Percentiles rank a stretch among this genome's conserved stretches.
These are phyloP conservation scores for Arabidopsis arenosa DNA, from an alignment of 345 rosid genomes.

Conservation along the genomic window DNA sequence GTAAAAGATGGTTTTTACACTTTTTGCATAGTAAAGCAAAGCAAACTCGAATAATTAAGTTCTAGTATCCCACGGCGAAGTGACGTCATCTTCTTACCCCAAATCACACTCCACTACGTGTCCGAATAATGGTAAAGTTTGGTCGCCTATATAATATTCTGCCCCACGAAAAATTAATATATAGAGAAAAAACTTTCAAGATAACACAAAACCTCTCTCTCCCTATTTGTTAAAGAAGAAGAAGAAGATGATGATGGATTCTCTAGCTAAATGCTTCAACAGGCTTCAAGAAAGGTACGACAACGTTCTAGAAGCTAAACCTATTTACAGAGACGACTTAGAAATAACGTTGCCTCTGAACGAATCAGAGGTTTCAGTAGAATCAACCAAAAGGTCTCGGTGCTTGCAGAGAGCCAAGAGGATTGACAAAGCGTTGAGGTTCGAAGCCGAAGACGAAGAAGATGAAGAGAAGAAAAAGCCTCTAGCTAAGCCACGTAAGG, in stretches of 20 bases:
- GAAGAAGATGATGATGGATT: constrained; percentile 28
- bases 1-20: neutral
- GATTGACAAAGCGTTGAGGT: constrained; percentile 35
- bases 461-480: constrained; percentile 35
- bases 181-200: constrained; percentile 18
- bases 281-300: constrained; percentile 37
- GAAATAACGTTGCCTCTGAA: constrained; percentile 39
- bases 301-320: constrained; percentile 28
- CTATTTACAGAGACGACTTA: constrained; percentile 37
- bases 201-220: constrained; percentile 13
- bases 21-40: constrained; percentile 12
- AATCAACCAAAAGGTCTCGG: constrained; percentile 35
- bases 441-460: constrained; percentile 47
- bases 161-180: neutral
- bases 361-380: constrained; percentile 24
- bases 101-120: constrained; percentile 36
- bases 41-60: neutral
- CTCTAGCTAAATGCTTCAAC: constrained; percentile 43
- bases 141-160: constrained; percentile 39
- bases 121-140: constrained; percentile 13
- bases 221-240: neutral
- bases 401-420: constrained; percentile 41
- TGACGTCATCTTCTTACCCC: constrained; percentile 37
- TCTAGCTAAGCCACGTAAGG: constrained; percentile 38
- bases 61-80: constrained; percentile 35